Percentiles rank a stretch among this genome's conserved stretches.
These are phyloP conservation scores for Scytalidium lignicola DNA, from an alignment of 2,329 filamentous ascomycete species.

Conservation along the genomic window DNA sequence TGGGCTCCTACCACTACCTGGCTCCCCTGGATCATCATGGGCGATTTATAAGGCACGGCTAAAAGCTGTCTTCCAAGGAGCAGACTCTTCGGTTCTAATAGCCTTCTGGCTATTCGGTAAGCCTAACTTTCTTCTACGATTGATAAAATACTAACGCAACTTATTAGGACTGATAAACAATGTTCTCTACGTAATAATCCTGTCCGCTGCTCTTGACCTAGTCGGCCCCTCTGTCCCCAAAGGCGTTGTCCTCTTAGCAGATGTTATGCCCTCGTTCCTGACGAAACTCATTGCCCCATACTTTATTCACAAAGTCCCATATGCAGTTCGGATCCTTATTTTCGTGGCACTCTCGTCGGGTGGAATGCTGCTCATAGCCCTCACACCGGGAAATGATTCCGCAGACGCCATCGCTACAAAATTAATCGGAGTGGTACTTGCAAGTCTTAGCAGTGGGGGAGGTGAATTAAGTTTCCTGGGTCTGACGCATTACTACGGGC, in stretches of 20 bases:
- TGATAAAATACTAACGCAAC: conserved; percentile 1
- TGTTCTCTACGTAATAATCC: conserved; percentile 94
- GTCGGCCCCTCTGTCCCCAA: conserved; percentile 85
- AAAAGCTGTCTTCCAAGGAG: conserved; percentile 56
- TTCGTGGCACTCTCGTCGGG: conserved; percentile 71
- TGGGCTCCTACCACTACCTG: conserved; percentile 50
- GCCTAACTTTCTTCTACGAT: conserved; percentile 9
- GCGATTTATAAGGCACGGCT: conserved; percentile 65
- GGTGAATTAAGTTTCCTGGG: conserved; percentile 90
- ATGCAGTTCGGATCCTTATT: conserved; percentile 65
- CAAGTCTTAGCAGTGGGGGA: conserved; percentile 77
- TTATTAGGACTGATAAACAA: conserved; percentile 84
- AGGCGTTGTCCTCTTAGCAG: conserved; percentile 85
- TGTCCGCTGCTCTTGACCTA: conserved; percentile 91
- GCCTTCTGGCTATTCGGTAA: conserved; percentile 95
- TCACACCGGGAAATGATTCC: conserved; percentile 60
- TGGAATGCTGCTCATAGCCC: conserved; percentile 85
- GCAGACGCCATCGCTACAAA: conserved; percentile 64
- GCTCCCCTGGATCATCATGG: conserved; percentile 62
- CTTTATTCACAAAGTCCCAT: conserved; percentile 85
- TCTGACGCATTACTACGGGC: conserved; percentile 89
- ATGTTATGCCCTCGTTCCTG: conserved; percentile 84
- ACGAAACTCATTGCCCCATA: conserved; percentile 88
- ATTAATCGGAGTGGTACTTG: conserved; percentile 76
- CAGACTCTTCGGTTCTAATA: conserved; percentile 65